Evolutionary conservation across 2,329 filamentous ascomycete species (phyloP).

Genomic region (Orbilia blumenaviensis): DNA sequence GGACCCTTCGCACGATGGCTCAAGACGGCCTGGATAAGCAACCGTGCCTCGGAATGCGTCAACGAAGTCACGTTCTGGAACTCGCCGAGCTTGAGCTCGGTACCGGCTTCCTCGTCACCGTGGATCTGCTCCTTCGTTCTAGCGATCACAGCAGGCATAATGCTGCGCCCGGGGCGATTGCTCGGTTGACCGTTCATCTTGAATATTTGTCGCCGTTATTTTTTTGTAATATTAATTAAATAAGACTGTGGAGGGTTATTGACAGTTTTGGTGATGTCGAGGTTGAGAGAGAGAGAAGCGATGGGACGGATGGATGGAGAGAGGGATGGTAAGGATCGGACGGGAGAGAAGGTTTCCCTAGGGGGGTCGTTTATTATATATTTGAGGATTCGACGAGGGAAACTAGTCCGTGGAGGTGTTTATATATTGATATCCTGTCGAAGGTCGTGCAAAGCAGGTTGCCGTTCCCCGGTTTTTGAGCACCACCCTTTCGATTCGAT

Average conservation of each 20-base stretch:
- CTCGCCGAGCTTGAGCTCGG: slow-evolving; percentile 85
- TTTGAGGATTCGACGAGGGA: not conserved
- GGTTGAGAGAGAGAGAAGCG: not conserved
- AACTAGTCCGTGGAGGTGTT: no score
- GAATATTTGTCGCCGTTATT: not conserved
- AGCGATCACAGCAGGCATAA: slow-evolving; percentile 64
- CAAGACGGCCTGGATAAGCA: slow-evolving; percentile 90
- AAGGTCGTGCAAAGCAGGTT: no score
- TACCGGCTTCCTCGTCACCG: slow-evolving; percentile 87
- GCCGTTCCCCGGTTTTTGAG: no score
- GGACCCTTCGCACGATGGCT: slow-evolving; percentile 79
- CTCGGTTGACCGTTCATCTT: slow-evolving; percentile 51
- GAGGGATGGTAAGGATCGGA: slow-evolving; percentile 9
- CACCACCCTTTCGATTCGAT: not conserved
- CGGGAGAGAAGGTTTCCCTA: slow-evolving; percentile 18
- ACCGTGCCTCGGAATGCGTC: slow-evolving; percentile 87
- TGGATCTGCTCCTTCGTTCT: slow-evolving; percentile 74
- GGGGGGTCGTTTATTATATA: not conserved
- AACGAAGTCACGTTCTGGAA: slow-evolving; percentile 91
- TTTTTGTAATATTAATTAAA: no score
- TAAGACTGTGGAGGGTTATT: no score
- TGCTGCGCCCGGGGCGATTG: slow-evolving; percentile 15
- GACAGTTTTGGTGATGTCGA: no score
- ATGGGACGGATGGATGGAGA: not conserved
- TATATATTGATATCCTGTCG: no score